Evolutionary conservation across 306 rosid species (phyloP).

Genomic region (Castanea mollissima): DNA sequence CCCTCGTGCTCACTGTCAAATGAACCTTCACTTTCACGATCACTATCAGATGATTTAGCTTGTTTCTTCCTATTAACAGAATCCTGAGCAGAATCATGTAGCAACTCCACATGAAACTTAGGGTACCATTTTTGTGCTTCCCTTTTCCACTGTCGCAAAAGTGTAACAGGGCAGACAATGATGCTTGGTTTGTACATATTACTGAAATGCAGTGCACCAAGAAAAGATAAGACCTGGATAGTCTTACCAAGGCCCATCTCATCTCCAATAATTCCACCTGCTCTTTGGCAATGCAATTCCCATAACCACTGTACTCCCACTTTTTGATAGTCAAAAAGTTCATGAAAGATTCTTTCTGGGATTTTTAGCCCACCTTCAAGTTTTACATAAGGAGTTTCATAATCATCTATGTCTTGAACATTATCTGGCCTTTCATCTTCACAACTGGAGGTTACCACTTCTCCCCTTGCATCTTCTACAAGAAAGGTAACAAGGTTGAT

Average conservation of each 20-base stretch:
- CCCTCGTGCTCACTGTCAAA: constrained; percentile 50
- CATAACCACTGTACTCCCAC: constrained; percentile 98
- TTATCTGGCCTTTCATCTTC: constrained; percentile 59
- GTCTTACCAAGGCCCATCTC: constrained; percentile 99
- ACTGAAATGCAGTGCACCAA: constrained; percentile 92
- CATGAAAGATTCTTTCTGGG: constrained; percentile 62
- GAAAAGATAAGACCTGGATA: constrained; percentile 85
- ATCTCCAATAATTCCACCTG: constrained; percentile 98
- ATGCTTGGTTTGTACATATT: constrained; percentile 88
- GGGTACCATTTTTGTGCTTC: constrained; percentile 93
- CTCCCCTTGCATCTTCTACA: constrained; percentile 50
- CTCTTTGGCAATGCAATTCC: constrained; percentile 98
- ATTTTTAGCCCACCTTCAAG: constrained; percentile 91
- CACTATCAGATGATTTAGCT: constrained; percentile 65
- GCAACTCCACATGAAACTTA: constrained; percentile 69
- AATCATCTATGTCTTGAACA: constrained; percentile 43
- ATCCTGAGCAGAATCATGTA: constrained; percentile 89
- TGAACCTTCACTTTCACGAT: constrained; percentile 60
- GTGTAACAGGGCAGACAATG: constrained; percentile 90
- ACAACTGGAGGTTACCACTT: constrained; percentile 43
- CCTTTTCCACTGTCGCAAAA: constrained; percentile 93
- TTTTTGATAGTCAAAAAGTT: constrained; percentile 95
- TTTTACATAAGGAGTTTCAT: constrained; percentile 56
- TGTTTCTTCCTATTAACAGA: constrained; percentile 48
- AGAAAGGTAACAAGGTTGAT: constrained; percentile 25